These are phyloP conservation scores for Vitis hybrid DNA, from an alignment of 177 flowering plant genomes.

Conservation along the genomic window DNA sequence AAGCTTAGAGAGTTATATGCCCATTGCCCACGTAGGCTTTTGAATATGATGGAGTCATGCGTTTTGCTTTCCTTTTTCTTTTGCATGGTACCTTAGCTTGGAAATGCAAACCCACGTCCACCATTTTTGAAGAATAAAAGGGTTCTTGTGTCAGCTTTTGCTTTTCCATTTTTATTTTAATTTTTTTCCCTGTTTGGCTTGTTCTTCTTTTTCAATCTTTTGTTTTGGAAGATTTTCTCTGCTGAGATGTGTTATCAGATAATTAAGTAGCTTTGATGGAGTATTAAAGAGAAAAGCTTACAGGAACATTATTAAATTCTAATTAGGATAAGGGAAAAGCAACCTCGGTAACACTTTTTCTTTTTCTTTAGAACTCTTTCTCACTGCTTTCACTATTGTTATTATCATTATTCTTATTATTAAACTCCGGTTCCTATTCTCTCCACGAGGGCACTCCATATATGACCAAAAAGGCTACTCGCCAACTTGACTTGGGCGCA, in stretches of 20 bases:
- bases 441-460: constrained; percentile 36
- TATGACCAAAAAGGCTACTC: constrained; percentile 33
- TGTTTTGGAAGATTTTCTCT: constrained; percentile 23
- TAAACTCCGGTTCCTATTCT: constrained; percentile 35
- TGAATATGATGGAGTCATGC: neutral
- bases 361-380: constrained; percentile 6
- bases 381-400: neutral
- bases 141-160: constrained; percentile 56
- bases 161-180: constrained; percentile 22
- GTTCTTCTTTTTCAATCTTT: constrained; percentile 5
- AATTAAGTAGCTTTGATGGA: constrained; percentile 8
- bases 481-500: constrained; percentile 29
- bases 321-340: constrained; percentile 22
- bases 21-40: constrained; percentile 8
- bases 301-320: constrained; percentile 15
- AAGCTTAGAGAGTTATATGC: too few species aligned
- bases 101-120: constrained; percentile 43
- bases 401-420: neutral
- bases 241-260: constrained; percentile 12
- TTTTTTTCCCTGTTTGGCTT: constrained; percentile 1
- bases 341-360: constrained; percentile 9
- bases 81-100: constrained; percentile 42
- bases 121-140: constrained; percentile 42
- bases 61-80: constrained; percentile 21
- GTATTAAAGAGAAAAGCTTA: constrained; percentile 21